Percentiles rank a stretch among this genome's conserved stretches.
Evolutionary conservation across 495 filamentous ascomycete species (phyloP).

Genomic region (Corynascus novoguineensis): DNA sequence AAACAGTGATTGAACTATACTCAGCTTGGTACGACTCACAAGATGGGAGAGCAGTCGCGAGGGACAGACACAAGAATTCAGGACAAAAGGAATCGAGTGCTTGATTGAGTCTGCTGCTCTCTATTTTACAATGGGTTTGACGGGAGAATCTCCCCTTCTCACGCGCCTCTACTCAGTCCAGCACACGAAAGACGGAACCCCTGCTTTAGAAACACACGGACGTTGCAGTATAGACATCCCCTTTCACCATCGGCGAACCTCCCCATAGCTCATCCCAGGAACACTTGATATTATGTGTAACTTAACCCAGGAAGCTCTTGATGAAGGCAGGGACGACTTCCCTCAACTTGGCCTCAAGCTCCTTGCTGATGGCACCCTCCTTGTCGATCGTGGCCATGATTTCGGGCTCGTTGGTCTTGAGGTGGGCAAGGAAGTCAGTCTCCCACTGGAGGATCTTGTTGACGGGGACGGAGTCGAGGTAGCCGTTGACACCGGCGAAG

Average conservation of each 20-base stretch:
- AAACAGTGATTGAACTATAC: not conserved
- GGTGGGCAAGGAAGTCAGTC: slow-evolving; percentile 83
- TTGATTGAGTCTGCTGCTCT: slow-evolving; percentile 41
- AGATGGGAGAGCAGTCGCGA: too few species aligned
- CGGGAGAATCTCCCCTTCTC: slow-evolving; percentile 36
- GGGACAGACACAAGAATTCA: too few species aligned
- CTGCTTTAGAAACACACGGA: slow-evolving; percentile 44
- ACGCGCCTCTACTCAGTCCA: slow-evolving; percentile 36
- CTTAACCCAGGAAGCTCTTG: slow-evolving; percentile 74
- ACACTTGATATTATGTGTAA: slow-evolving; percentile 30
- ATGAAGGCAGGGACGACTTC: slow-evolving; percentile 76
- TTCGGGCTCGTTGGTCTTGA: slow-evolving; percentile 83
- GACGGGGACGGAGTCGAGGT: slow-evolving; percentile 81
- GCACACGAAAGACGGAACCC: slow-evolving; percentile 38
- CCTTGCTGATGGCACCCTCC: slow-evolving; percentile 95
- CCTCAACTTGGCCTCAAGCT: slow-evolving; percentile 81
- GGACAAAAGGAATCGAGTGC: slow-evolving; percentile 50
- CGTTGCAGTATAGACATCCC: slow-evolving; percentile 48
- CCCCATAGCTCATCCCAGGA: slow-evolving; percentile 13
- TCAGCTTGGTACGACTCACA: not conserved
- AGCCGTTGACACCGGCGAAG: slow-evolving; percentile 98
- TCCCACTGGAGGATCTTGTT: slow-evolving; percentile 86
- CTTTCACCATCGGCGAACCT: slow-evolving; percentile 23
- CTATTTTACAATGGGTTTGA: slow-evolving; percentile 45
- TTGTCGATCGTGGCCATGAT: slow-evolving; percentile 84